Conservation (phyloP, 768 basidiomycete species). For the Termitomyces sp. region DNA sequence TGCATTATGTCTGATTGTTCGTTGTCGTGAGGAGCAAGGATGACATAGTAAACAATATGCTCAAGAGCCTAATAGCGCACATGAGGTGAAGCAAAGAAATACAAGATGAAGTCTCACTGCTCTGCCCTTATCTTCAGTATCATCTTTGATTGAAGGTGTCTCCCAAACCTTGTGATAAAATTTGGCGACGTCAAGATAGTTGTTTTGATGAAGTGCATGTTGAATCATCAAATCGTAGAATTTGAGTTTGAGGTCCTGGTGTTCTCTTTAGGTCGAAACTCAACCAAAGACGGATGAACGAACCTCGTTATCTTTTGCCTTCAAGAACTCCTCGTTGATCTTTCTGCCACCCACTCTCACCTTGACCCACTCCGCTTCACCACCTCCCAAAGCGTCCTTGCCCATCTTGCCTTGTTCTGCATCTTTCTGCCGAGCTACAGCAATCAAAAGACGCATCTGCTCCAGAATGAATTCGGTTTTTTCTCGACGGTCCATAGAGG, state of each 20-base stretch:
- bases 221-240: constrained; percentile 97
- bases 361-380: constrained; percentile 90
- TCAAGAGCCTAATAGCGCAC: constrained; percentile 65
- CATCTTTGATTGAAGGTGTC: constrained; percentile 88
- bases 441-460: constrained; percentile 88
- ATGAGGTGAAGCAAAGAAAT: constrained; percentile 5
- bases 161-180: constrained; percentile 98
- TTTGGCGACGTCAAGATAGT: constrained; percentile 91
- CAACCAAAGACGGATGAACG: not conserved
- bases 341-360: constrained; percentile 89
- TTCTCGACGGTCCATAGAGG: constrained; percentile 95
- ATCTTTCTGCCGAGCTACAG: constrained; percentile 74
- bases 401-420: constrained; percentile 55
- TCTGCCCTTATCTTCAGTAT: constrained; percentile 63
- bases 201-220: constrained; percentile 76
- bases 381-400: constrained; percentile 59
- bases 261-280: constrained; percentile 1
- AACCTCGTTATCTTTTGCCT: constrained; percentile 85
- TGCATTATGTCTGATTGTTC: constrained; percentile 97
- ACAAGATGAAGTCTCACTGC: constrained; percentile 37
- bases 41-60: constrained; percentile 91
- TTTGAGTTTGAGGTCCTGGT: constrained; percentile 89
- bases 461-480: constrained; percentile 98
- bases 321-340: constrained; percentile 90
- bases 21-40: constrained; percentile 91